These are phyloP conservation scores for Breynia disticha DNA, from an alignment of 441 rosid species.

Conservation along the genomic window DNA sequence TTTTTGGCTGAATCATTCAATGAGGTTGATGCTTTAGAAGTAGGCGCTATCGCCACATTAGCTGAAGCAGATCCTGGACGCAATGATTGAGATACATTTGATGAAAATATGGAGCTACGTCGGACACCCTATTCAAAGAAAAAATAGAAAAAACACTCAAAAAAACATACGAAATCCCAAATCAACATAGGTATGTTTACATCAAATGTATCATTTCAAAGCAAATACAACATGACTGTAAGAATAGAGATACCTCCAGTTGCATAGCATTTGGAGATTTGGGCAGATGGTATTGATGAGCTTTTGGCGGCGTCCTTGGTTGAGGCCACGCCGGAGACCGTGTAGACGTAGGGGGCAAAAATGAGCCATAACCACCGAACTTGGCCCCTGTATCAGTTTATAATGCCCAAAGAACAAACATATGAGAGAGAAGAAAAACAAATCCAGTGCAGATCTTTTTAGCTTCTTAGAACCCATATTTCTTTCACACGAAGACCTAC, in stretches of 20 bases:
- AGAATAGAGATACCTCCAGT: constrained; percentile 49
- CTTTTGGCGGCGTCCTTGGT: constrained; percentile 49
- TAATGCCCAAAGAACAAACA: constrained; percentile 19
- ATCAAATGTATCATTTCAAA: not conserved
- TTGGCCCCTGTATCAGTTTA: constrained; percentile 62
- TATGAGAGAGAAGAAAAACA: constrained; percentile 18
- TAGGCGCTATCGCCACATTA: constrained; percentile 23
- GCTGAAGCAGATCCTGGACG: constrained; percentile 34
- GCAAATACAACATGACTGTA: constrained; percentile 3
- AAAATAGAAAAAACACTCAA: no score
- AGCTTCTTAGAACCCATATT: constrained; percentile 20
- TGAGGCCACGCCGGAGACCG: constrained; percentile 72
- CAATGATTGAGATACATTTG: constrained; percentile 28
- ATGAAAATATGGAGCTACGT: constrained; percentile 26
- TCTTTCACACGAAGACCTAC: constrained; percentile 43
- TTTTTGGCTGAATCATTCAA: constrained; percentile 33
- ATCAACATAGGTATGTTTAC: constrained; percentile 8
- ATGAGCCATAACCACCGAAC: constrained; percentile 97
- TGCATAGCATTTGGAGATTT: constrained; percentile 55
- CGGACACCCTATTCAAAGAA: constrained; percentile 41
- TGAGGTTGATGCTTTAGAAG: constrained; percentile 33
- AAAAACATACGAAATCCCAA: constrained; percentile 13
- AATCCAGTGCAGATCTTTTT: constrained; percentile 16
- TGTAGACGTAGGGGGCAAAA: constrained; percentile 67
- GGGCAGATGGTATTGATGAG: constrained; percentile 37